A percentile compares a stretch with the other conserved stretches of the same genome.
phyloP scores from a whole-genome alignment of 768 basidiomycete species.

The Mycena leptocephala region DNA sequence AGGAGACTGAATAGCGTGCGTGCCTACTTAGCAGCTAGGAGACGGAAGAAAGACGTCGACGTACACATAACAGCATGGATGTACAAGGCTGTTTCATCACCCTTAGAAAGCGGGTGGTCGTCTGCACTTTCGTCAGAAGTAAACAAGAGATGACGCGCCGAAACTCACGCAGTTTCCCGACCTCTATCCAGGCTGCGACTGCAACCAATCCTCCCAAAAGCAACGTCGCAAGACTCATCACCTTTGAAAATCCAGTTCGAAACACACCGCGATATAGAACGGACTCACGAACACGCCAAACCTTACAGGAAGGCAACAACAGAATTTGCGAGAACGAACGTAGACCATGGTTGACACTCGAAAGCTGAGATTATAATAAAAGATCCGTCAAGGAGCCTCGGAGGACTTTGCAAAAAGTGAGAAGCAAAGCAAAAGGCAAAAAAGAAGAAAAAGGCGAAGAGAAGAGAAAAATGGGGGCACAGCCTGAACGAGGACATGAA shows the following conservation, averaged over 20 bases:
- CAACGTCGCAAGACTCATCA: constrained; percentile 61
- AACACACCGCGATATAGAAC: background rate
- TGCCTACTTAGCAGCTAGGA: background rate
- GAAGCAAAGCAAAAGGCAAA: constrained; percentile 7
- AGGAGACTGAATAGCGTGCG: constrained; percentile 28
- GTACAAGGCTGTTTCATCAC: constrained; percentile 62
- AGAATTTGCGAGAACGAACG: constrained; percentile 72
- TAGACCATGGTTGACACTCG: constrained; percentile 59
- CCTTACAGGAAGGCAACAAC: constrained; percentile 78
- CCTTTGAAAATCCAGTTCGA: constrained; percentile 39
- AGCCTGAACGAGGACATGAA: constrained; percentile 24
- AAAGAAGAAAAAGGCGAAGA: constrained; percentile 13
- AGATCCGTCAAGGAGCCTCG: constrained; percentile 32
- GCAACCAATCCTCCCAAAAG: constrained; percentile 62
- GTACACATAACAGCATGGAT: constrained; percentile 63
- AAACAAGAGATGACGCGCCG: background rate
- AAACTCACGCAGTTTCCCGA: constrained; percentile 61
- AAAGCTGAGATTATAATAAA: constrained; percentile 33
- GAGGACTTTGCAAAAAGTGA: constrained; percentile 30
- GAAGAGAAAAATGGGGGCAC: constrained; percentile 29
- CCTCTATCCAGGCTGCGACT: constrained; percentile 63
- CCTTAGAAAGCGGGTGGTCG: constrained; percentile 52
- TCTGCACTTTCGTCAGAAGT: constrained; percentile 36
- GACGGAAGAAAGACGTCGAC: background rate
- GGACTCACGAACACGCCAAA: constrained; percentile 72